Evolutionary conservation across 169 alveolate species (phyloP).

Genomic region (Plasmodium blacklocki): DNA sequence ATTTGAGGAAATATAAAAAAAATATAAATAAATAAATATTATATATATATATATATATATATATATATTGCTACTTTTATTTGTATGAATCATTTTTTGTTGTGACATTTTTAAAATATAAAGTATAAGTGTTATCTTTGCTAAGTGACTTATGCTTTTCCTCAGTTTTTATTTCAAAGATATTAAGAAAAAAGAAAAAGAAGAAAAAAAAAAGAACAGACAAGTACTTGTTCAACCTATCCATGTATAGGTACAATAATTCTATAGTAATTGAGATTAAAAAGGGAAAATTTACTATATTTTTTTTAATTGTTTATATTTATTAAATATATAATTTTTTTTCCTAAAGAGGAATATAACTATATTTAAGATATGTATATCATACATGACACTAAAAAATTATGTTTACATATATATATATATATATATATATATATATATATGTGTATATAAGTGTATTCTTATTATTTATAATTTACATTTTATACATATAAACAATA

Average conservation of each 20-base stretch:
- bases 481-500: too few relatives aligned
- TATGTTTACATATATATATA: too few relatives aligned
- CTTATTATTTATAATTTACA: too few relatives aligned
- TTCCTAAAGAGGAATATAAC: too few relatives aligned
- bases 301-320: too few relatives aligned
- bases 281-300: too few relatives aligned
- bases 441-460: too few relatives aligned
- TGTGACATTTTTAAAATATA: slow-evolving; percentile 54
- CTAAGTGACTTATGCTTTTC: slow-evolving; percentile 12
- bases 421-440: too few relatives aligned
- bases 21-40: background rate
- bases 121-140: slow-evolving; percentile 34
- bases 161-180: background rate
- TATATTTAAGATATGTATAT: too few relatives aligned
- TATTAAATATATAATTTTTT: too few relatives aligned
- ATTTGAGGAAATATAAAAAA: background rate
- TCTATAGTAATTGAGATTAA: too few relatives aligned
- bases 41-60: background rate
- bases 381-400: too few relatives aligned
- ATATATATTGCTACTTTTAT: background rate
- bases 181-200: slow-evolving; percentile 2
- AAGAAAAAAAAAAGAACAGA: slow-evolving; percentile 23
- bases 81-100: slow-evolving; percentile 1
- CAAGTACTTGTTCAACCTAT: background rate
- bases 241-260: slow-evolving; percentile 20